Percentiles rank a stretch among this genome's conserved stretches.
Conservation (phyloP, 2,329 filamentous ascomycete genomes). For the Fusarium buharicum region DNA sequence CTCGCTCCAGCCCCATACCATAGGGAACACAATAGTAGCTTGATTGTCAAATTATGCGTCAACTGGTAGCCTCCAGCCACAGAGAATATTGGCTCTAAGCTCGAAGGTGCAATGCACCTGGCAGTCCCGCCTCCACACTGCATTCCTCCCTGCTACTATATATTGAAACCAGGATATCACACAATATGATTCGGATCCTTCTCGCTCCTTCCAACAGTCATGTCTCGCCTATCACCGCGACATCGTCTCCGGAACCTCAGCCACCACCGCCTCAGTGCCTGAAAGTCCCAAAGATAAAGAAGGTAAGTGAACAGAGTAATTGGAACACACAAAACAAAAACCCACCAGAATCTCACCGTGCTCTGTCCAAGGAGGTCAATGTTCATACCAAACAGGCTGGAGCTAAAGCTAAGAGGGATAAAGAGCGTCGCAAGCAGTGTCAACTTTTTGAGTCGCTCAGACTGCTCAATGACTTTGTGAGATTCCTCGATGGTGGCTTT, state of each 20-base stretch:
- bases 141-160: not conserved
- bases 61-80: no score
- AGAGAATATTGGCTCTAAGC: no score
- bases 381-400: conserved; percentile 8
- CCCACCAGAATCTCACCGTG: conserved; percentile 1
- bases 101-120: not conserved
- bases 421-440: conserved; percentile 6
- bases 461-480: conserved; percentile 1
- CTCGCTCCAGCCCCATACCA: no score
- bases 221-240: not conserved
- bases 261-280: not conserved
- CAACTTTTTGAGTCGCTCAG: conserved; percentile 1
- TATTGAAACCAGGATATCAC: not conserved
- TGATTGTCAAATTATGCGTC: no score
- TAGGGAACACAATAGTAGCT: no score
- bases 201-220: conserved; percentile 1
- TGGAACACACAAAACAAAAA: conserved; percentile 2
- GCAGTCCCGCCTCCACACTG: not conserved
- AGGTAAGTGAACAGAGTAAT: conserved; percentile 1
- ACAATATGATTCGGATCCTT: not conserved
- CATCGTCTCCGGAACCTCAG: not conserved
- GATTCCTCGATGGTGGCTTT: conserved; percentile 2
- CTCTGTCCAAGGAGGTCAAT: conserved; percentile 4
- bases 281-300: not conserved
- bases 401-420: conserved; percentile 8